These are phyloP conservation scores for Lentinus tigrinus DNA, from an alignment of 768 basidiomycete species.

Conservation along the genomic window DNA sequence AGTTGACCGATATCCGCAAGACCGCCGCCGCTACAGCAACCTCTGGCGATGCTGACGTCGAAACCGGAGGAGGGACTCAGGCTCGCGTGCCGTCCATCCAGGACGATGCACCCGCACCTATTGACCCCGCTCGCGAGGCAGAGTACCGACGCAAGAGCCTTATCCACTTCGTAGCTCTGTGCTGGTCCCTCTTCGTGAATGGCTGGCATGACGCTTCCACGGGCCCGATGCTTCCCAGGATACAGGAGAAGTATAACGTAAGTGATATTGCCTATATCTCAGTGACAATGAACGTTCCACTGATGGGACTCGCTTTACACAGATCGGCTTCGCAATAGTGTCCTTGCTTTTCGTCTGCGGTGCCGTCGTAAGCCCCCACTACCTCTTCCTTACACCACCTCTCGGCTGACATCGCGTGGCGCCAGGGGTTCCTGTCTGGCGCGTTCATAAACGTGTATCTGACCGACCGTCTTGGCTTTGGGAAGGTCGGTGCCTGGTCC, in stretches of 20 bases:
- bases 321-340: slow-evolving; percentile 52
- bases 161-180: slow-evolving; percentile 54
- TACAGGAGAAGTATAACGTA: slow-evolving; percentile 56
- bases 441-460: slow-evolving; percentile 49
- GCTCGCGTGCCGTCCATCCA: too few species aligned
- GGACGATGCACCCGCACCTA: too few species aligned
- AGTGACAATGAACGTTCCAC: neutral
- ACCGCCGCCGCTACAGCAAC: too few species aligned
- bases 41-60: too few species aligned
- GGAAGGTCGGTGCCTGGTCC: slow-evolving; percentile 36
- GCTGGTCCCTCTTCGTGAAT: slow-evolving; percentile 53
- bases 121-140: slow-evolving; percentile 5
- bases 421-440: slow-evolving; percentile 47
- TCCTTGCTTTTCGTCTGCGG: slow-evolving; percentile 59
- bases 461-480: slow-evolving; percentile 45
- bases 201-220: slow-evolving; percentile 80
- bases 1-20: too few species aligned
- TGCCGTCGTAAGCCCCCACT: slow-evolving; percentile 43
- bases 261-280: neutral
- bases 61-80: too few species aligned
- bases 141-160: slow-evolving; percentile 8
- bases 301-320: neutral
- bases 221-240: slow-evolving; percentile 72
- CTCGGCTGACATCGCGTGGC: too few species aligned
- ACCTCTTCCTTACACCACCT: too few species aligned